These are phyloP conservation scores for Backusella morwellensis DNA, from an alignment of 192 early-diverging fungal species.

Conservation along the genomic window DNA sequence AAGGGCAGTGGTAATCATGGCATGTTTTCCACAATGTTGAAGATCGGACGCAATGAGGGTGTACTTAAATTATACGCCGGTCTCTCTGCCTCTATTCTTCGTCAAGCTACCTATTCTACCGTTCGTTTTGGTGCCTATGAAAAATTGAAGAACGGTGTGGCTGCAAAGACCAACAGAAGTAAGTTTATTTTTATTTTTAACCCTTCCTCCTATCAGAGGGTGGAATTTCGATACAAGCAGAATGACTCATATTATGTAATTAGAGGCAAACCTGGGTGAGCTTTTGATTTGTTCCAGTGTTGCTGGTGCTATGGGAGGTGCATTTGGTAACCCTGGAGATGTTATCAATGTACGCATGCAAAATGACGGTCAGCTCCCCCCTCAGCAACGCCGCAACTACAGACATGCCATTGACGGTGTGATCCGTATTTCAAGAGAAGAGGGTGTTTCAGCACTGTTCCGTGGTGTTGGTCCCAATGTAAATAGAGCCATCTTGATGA, in stretches of 20 bases:
- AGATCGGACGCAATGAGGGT: constrained; percentile 47
- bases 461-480: constrained; percentile 89
- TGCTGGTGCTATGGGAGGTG: constrained; percentile 58
- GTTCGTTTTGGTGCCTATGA: constrained; percentile 78
- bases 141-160: constrained; percentile 52
- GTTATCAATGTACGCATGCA: constrained; percentile 79
- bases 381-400: constrained; percentile 66
- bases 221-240: neutral
- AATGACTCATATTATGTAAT: constrained; percentile 13
- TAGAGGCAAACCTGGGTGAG: constrained; percentile 25
- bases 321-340: constrained; percentile 74
- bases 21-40: constrained; percentile 67
- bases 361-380: constrained; percentile 69
- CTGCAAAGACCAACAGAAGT: constrained; percentile 42
- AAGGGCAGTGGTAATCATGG: constrained; percentile 18
- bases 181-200: constrained; percentile 19
- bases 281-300: constrained; percentile 42
- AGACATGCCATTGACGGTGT: constrained; percentile 72
- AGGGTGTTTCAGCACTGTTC: constrained; percentile 75
- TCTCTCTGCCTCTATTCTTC: constrained; percentile 66
- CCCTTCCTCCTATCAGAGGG: neutral
- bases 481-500: constrained; percentile 86
- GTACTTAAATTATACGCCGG: constrained; percentile 24
- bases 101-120: constrained; percentile 77
- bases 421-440: constrained; percentile 73